A percentile compares a stretch with the other conserved stretches of the same genome.
Conservation (phyloP, 371 early-diverging fungal genomes). For the Mortierella sp. region DNA sequence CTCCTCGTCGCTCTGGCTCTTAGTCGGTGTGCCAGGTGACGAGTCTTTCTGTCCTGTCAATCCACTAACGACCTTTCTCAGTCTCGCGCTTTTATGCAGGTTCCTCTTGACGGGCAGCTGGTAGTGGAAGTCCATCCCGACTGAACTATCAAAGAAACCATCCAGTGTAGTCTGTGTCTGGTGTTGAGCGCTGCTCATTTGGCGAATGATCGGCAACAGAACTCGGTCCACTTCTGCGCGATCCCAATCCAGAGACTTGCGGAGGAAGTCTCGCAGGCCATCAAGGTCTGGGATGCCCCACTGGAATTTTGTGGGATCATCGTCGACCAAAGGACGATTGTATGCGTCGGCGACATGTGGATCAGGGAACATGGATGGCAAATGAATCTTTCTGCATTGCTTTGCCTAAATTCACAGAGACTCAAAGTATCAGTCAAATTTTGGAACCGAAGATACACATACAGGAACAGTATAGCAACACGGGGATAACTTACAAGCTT, state of each 20-base stretch:
- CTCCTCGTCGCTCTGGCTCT: too few species aligned
- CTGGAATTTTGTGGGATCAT: constrained; percentile 69
- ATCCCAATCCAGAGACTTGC: constrained; percentile 66
- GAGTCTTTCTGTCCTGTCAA: constrained; percentile 49
- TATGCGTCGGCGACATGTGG: constrained; percentile 84
- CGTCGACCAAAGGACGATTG: constrained; percentile 82
- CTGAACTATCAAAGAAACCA: constrained; percentile 54
- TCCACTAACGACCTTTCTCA: constrained; percentile 52
- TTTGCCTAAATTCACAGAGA: constrained; percentile 21
- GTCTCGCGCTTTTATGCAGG: constrained; percentile 59
- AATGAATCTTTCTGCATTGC: constrained; percentile 41
- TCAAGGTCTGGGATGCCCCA: constrained; percentile 92
- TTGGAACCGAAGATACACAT: too few species aligned
- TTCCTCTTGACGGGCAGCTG: constrained; percentile 20
- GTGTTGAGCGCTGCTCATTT: constrained; percentile 59
- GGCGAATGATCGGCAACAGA: constrained; percentile 83
- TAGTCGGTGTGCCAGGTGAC: constrained; percentile 11
- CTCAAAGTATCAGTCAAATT: background rate
- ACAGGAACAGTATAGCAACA: background rate
- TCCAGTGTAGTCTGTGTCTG: constrained; percentile 62
- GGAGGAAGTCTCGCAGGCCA: constrained; percentile 73
- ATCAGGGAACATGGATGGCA: constrained; percentile 78
- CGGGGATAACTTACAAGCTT: constrained; percentile 67
- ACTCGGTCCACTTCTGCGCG: constrained; percentile 68
- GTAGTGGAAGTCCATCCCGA: constrained; percentile 26